Base-by-base conservation (phyloP, 805 yeast species). In the Nakazawaea wyomingensis region DNA sequence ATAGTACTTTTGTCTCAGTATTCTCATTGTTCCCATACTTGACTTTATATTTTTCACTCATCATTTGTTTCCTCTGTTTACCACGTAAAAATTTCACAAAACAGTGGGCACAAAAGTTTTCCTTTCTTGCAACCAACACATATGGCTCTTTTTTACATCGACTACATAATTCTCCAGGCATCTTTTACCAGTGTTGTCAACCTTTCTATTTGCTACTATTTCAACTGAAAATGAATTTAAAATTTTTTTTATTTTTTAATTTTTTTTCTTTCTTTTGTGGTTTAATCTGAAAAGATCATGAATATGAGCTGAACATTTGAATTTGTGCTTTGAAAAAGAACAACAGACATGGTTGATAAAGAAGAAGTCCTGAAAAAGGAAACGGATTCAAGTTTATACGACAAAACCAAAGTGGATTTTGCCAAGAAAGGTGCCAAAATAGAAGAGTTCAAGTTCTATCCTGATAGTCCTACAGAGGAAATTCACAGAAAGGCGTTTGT, bases 391-490 rank as follows among this genome's bases (percentile, higher is more conserved):
- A 52, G 39, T 24, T 27, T 28, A 18, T 63, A 46, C 10, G 69
- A 70, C 33, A 69, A 65, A 40, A 53, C 53, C 3, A 63, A 69
- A 44, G 78, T 79, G 3, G 72, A 76, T 49, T 84, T 82, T 55
- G 62, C 64, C 50, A 71, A 82, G 9, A 59, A 72, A 41, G 85
- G 82, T 18, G 62, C 64, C 4, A 43, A 57, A 42, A 55, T 64
- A 0, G 78, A 78, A 3, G 66, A 76, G 16, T 73, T 68, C 59
- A 80, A 79, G 56, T 83, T 78, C 55, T 88, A 85, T 54, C 98
- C 98, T 0, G 99, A 93, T 51, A 79, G 80, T 43, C 98, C 98
- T 19, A 80, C 84, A 7, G 76, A 81, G 31, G 73, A 76, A 41
- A 64, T 77, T 20, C 90, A 86, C 57, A 80, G 80, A 55, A 74